Evolutionary conservation across 177 flowering plant genomes (phyloP), one percentile per base, ranked within the genome.

Genomic region (Vitis hybrid): DNA sequence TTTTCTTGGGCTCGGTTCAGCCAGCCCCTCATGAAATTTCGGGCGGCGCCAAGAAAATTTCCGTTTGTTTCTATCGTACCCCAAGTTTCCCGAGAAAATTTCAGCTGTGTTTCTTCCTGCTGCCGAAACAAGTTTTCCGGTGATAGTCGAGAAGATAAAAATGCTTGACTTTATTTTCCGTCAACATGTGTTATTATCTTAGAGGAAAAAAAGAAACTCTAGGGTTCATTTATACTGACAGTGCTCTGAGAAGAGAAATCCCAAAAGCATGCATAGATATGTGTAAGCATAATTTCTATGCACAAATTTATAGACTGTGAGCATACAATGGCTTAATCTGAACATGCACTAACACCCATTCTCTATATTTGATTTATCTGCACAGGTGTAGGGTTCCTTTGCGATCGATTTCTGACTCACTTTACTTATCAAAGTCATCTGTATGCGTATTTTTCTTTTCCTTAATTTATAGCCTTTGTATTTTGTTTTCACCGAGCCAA

Each of bases 341-440:
- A 12, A 29, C 51, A 1, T 31, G 22, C n/a, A 6, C 52, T 3
- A 34, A 18, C 68, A 22, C 20, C 49, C 48, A 1, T 16, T 19
- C 11, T 18, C 1, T 1, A 18, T 16, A n/a, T 67, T 29, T n/a
- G 13, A 8, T 9, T 65, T 34, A 9, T 51, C 22, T 59, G 66
- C 62, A 11, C 82, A 81, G 84, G 39, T 39, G 29, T 15, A 80
- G 76, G 64, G 49, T 69, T 65, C 61, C 58, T 65, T n/a, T 75
- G 67, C 68, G 74, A 39, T 80, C 62, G 20, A 15, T 79, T 57
- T 71, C 78, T 2, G 77, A 76, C 22, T 71, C 76, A 1, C 31
- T 69, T 49, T 59, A 63, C 18, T 60, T 65, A 67, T 67, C 52
- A 20, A 73, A 71, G 62, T 45, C 63, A 0, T 53, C 16, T 19